Base-by-base conservation (phyloP, 495 filamentous ascomycete species). In the Penicillium fimorum region DNA sequence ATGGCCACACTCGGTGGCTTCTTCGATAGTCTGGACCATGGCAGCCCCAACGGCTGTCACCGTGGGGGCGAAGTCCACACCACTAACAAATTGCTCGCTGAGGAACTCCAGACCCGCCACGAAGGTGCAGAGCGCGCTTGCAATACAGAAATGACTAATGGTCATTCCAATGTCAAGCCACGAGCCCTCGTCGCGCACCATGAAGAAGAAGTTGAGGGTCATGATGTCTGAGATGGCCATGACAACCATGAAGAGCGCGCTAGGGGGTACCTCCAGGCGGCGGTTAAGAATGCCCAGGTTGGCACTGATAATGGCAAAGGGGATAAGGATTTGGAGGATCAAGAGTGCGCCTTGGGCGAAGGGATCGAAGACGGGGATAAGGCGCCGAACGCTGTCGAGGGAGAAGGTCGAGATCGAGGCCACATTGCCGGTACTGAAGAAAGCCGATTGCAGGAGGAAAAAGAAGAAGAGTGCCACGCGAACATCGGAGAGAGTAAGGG, bases 81-180 rank as follows among this genome's bases (percentile, higher is more conserved):
- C 93, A 8, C 84, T 80, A 49, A 95, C 85, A 57, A 97, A 90
- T 30, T 88, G 73, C 70, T 89, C 91, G 57, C 91, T 93, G 29
- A 96, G 78, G 33, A 87, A 85, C 74, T 99, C 95, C 55, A 99
- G 75, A 20, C 78, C 86, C 1, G 91, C 88, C 41, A 99, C 93
- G 71, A 97, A 99, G 5, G 96, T 84, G 64, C 91, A 92, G 35
- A 97, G 68, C 62, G 88, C 59, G 67, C 91, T 96, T 17, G 91
- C 92, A 71, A 99, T 97, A 56, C 83, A 83, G 70, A 97, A 99
- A 62, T 96, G 90, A 62, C 83, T 94, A 57, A 99, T 99, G 1
- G 88, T 96, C 32, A 89, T 93, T 46, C 95, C 95, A 65, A 97
- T 99, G 63, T 99, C 95, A 50, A 99, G 74, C 95, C 95, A 99